Evolutionary conservation across 2,329 filamentous ascomycete species (phyloP), one percentile per base, ranked within the genome.

Genomic region (Cladobotryum mycophilum): DNA sequence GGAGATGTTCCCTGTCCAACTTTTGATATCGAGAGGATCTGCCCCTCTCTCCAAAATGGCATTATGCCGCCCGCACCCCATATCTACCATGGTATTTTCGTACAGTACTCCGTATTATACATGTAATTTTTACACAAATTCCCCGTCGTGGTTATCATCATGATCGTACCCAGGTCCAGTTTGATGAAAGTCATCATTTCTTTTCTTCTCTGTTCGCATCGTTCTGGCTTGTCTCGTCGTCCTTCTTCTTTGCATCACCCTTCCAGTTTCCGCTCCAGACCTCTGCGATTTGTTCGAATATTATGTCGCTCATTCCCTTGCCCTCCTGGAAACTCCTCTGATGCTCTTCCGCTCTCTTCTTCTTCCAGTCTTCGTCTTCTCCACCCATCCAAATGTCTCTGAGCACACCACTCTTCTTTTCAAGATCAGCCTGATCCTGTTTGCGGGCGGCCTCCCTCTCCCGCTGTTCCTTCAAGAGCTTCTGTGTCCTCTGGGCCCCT

Each of bases 321-420:
- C 80, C 80, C 54, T 80, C 74, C 47, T 76, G 71, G 37, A 82
- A 62, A 51, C 76, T 78, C 64, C 74, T 74, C 53, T 69, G 69
- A 59, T 81, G 77, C 62, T 75, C 71, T 60, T 71, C 70, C 3
- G 72, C 67, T 54, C 79, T 69, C 70, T 75, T 74, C 65, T 73
- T 65, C 61, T 72, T 70, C 79, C 79, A 82, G 56, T 76, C 71
- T 41, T 74, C 70, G n/a, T 65, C 64, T 62, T 81, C 79, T 36
- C 71, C 72, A 34, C 80, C 81, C 74, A 81, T 78, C 81, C 80
- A 84, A 14, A 82, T 63, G 55, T 71, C 71, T 55, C 75, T 67
- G 49, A 80, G 62, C 45, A 65, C 45, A 49, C 65, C 58, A 20
- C 63, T 60, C 41, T 61, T 63, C 58, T 69, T 63, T 51, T 67